Evolutionary conservation across 768 basidiomycete species (phyloP).

Genomic region (Serendipita indica): DNA sequence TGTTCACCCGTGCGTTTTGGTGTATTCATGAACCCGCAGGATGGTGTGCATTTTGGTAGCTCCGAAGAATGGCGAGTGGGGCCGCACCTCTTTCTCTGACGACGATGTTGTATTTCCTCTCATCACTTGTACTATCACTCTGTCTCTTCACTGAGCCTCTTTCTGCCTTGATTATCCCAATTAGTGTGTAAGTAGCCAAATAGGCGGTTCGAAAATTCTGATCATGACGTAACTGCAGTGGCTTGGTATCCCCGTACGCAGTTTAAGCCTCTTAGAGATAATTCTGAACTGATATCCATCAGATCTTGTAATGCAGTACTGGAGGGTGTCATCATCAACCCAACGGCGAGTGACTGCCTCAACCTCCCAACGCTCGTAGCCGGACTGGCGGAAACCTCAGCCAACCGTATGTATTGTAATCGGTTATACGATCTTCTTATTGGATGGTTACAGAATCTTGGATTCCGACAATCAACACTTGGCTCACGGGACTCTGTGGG

Average conservation of each 20-base stretch:
- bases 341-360: no score
- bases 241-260: no score
- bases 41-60: conserved; percentile 8
- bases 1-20: background rate
- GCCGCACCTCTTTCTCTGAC: no score
- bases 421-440: background rate
- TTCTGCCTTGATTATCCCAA: background rate
- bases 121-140: background rate
- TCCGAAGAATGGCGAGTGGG: no score
- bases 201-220: background rate
- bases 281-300: no score
- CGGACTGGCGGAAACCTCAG: background rate
- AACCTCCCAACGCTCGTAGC: background rate
- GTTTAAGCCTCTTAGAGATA: no score
- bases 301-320: no score
- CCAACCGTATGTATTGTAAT: background rate
- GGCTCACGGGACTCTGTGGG: background rate
- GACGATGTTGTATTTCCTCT: no score
- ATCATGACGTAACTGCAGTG: no score
- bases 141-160: background rate
- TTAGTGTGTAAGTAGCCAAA: background rate
- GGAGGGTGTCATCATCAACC: no score
- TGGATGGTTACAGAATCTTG: background rate
- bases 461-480: background rate
- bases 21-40: background rate